A percentile compares a stretch with the other conserved stretches of the same genome.
These are phyloP conservation scores for Alternaria gaisen DNA, from an alignment of 2,329 filamentous ascomycete genomes.

Conservation along the genomic window DNA sequence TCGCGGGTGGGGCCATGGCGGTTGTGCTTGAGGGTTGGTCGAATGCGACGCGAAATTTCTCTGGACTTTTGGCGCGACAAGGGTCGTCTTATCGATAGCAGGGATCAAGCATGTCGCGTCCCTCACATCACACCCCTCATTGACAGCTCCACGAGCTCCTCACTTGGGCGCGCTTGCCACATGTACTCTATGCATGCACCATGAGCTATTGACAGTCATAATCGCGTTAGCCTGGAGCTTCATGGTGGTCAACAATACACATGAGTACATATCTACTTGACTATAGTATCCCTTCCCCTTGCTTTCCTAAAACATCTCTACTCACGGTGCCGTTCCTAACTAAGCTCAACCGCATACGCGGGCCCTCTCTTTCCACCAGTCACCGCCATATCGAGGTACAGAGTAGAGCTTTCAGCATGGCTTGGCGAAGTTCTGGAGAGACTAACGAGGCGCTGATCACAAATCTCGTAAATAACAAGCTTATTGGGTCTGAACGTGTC, in stretches of 20 bases:
- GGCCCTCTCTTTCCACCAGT: slow-evolving; percentile 7
- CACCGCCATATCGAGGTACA: background rate
- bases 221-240: background rate
- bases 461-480: slow-evolving; percentile 75
- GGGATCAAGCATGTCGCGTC: slow-evolving; percentile 5
- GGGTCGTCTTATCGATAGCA: slow-evolving; percentile 34
- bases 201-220: slow-evolving; percentile 4
- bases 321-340: slow-evolving; percentile 35
- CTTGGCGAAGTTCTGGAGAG: slow-evolving; percentile 83
- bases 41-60: slow-evolving; percentile 28
- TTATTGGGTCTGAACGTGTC: slow-evolving; percentile 77
- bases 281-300: slow-evolving; percentile 19
- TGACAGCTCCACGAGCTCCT: slow-evolving; percentile 2
- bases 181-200: slow-evolving; percentile 3
- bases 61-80: slow-evolving; percentile 29
- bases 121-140: slow-evolving; percentile 14
- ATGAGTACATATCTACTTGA: background rate
- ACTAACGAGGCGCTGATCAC: slow-evolving; percentile 79
- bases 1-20: slow-evolving; percentile 49
- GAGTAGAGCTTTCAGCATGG: slow-evolving; percentile 67
- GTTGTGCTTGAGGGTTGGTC: slow-evolving; percentile 13
- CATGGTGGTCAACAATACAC: background rate
- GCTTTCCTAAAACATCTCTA: slow-evolving; percentile 11
- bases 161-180: slow-evolving; percentile 9
- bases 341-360: slow-evolving; percentile 30